Evolutionary conservation across 1,139 yeast genomes (phyloP).

Genomic region (Protomyces arabidopsidicola): DNA sequence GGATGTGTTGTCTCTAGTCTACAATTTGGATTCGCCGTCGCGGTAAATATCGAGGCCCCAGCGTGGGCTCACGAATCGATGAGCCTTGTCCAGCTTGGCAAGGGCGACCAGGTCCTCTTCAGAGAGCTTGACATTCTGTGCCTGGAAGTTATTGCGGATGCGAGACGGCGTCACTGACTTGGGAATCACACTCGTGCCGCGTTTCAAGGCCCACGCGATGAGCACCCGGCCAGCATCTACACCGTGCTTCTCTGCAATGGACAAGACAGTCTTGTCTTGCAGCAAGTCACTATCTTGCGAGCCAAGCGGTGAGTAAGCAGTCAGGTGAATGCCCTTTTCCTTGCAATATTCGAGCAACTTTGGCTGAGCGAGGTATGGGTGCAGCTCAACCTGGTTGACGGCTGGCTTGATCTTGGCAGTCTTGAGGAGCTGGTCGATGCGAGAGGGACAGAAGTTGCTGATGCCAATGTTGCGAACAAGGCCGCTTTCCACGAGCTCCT

Average conservation of each 20-base stretch:
- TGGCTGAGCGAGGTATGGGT: conserved; percentile 32
- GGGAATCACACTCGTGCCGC: conserved; percentile 61
- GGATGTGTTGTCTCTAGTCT: background rate
- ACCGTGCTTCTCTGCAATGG: conserved; percentile 53
- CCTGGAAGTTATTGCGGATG: conserved; percentile 42
- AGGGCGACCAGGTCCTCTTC: conserved; percentile 49
- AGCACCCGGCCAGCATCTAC: conserved; percentile 59
- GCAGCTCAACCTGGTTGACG: conserved; percentile 73
- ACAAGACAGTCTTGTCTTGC: conserved; percentile 47
- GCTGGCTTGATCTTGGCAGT: conserved; percentile 72
- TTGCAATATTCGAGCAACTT: conserved; percentile 28
- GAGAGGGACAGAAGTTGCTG: conserved; percentile 74
- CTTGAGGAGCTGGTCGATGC: conserved; percentile 61
- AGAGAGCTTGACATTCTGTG: conserved; percentile 47
- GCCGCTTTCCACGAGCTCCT: conserved; percentile 61
- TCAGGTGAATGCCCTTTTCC: conserved; percentile 30
- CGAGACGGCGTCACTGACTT: conserved; percentile 46
- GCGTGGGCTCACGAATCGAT: conserved; percentile 24
- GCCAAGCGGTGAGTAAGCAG: conserved; percentile 32
- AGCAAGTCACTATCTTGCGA: conserved; percentile 37
- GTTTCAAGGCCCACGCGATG: conserved; percentile 66
- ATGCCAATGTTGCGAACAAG: conserved; percentile 57
- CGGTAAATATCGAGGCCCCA: conserved; percentile 26
- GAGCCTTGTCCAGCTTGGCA: conserved; percentile 17
- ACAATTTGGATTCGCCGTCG: conserved; percentile 1